A percentile compares a stretch with the other conserved stretches of the same genome.
phyloP scores from a whole-genome alignment of 805 yeast genomes.

The Cyberlindnera subsufficiens region DNA sequence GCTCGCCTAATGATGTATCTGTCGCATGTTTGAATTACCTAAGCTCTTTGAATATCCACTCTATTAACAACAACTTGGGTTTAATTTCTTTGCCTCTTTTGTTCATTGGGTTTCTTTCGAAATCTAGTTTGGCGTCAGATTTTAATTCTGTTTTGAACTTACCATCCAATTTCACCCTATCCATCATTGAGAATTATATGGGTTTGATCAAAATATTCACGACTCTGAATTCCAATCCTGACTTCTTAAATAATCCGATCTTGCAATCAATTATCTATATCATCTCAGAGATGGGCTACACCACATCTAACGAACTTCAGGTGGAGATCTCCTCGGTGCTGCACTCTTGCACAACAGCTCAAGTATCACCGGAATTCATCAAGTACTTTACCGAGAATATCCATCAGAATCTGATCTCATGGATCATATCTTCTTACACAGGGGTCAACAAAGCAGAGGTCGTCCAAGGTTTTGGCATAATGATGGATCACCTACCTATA shows the following conservation, averaged over 20 bases:
- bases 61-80: conserved; percentile 46
- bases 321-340: not conserved
- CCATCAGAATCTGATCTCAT: conserved; percentile 2
- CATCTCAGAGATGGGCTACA: conserved; percentile 11
- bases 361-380: conserved; percentile 3
- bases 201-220: conserved; percentile 37
- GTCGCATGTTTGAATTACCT: not conserved
- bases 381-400: conserved; percentile 3
- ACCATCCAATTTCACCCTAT: conserved; percentile 1
- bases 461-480: not conserved
- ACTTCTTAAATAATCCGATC: conserved; percentile 9
- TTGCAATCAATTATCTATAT: conserved; percentile 19
- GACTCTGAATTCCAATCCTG: conserved; percentile 16
- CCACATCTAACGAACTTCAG: not conserved
- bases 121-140: conserved; percentile 1
- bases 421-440: conserved; percentile 2
- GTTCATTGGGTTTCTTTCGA: conserved; percentile 24
- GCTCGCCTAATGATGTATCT: conserved; percentile 7
- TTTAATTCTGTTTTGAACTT: conserved; percentile 2
- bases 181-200: conserved; percentile 41
- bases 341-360: not conserved
- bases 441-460: conserved; percentile 1
- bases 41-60: conserved; percentile 9
- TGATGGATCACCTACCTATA: not conserved
- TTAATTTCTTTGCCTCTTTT: conserved; percentile 44